phyloP scores from a whole-genome alignment of 2,329 filamentous ascomycete species.

The Elsinoe australis region DNA sequence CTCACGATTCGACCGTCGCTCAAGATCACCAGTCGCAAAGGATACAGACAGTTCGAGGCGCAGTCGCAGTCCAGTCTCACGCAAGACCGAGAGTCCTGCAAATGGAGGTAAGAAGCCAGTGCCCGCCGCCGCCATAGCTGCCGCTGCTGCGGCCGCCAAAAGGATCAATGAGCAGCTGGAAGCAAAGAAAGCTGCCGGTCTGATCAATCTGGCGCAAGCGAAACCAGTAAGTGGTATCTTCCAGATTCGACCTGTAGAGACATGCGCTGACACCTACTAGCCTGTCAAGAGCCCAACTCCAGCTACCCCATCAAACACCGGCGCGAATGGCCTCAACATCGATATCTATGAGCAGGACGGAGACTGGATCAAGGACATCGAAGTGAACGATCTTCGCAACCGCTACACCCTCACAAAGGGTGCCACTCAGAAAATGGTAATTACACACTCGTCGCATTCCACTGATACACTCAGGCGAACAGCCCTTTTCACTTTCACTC shows the following conservation, averaged over 20 bases:
- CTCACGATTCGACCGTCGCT: slow-evolving; percentile 83
- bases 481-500: slow-evolving; percentile 25
- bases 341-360: slow-evolving; percentile 91
- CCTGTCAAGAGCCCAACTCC: slow-evolving; percentile 23
- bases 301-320: slow-evolving; percentile 39
- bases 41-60: slow-evolving; percentile 59
- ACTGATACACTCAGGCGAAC: slow-evolving; percentile 52
- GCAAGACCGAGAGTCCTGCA: slow-evolving; percentile 42
- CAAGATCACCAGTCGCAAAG: slow-evolving; percentile 65
- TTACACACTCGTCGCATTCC: slow-evolving; percentile 58
- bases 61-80: slow-evolving; percentile 70
- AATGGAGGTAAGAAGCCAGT: slow-evolving; percentile 53
- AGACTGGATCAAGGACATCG: slow-evolving; percentile 97
- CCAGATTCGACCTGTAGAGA: not conserved
- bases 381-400: slow-evolving; percentile 96
- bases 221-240: slow-evolving; percentile 2
- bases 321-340: slow-evolving; percentile 54
- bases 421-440: slow-evolving; percentile 99
- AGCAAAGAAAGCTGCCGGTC: slow-evolving; percentile 56
- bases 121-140: slow-evolving; percentile 38
- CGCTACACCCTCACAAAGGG: slow-evolving; percentile 96
- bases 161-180: slow-evolving; percentile 43
- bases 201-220: not conserved
- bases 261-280: slow-evolving; percentile 19
- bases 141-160: slow-evolving; percentile 58